Percentiles rank a stretch among this genome's conserved stretches.
Evolutionary conservation across 2,329 filamentous ascomycete species (phyloP).

Genomic region (Alternaria ventricosa): DNA sequence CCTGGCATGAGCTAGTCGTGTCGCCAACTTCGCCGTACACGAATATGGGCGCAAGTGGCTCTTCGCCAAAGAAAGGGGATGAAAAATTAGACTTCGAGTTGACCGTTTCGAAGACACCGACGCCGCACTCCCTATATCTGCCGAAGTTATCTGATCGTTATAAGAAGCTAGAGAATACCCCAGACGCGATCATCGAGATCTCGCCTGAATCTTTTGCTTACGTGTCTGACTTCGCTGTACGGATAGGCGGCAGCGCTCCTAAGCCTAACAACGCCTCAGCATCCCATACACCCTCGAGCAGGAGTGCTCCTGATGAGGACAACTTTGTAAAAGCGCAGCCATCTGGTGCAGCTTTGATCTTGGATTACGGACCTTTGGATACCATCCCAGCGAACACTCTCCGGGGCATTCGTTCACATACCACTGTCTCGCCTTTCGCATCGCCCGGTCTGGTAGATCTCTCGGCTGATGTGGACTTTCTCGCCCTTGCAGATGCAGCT

Average conservation of each 20-base stretch:
- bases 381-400: constrained; percentile 88
- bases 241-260: constrained; percentile 74
- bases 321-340: constrained; percentile 64
- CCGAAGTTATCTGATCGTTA: constrained; percentile 84
- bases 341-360: constrained; percentile 87
- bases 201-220: constrained; percentile 86
- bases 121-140: constrained; percentile 83
- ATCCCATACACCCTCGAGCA: constrained; percentile 51
- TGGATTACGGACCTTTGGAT: constrained; percentile 86
- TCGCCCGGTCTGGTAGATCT: constrained; percentile 85
- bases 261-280: constrained; percentile 13
- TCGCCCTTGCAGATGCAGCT: constrained; percentile 82
- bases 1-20: constrained; percentile 54
- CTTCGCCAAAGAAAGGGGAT: constrained; percentile 20
- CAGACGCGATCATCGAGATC: constrained; percentile 81
- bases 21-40: constrained; percentile 49
- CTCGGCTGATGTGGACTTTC: constrained; percentile 92
- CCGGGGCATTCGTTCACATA: constrained; percentile 83
- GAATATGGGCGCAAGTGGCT: constrained; percentile 46
- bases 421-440: constrained; percentile 77
- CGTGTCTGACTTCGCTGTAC: constrained; percentile 77
- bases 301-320: constrained; percentile 14
- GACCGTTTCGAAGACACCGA: constrained; percentile 74
- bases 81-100: constrained; percentile 82
- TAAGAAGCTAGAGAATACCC: constrained; percentile 70